These are phyloP conservation scores for Euphorbia lathyris DNA, from an alignment of 345 rosid genomes.

Conservation along the genomic window DNA sequence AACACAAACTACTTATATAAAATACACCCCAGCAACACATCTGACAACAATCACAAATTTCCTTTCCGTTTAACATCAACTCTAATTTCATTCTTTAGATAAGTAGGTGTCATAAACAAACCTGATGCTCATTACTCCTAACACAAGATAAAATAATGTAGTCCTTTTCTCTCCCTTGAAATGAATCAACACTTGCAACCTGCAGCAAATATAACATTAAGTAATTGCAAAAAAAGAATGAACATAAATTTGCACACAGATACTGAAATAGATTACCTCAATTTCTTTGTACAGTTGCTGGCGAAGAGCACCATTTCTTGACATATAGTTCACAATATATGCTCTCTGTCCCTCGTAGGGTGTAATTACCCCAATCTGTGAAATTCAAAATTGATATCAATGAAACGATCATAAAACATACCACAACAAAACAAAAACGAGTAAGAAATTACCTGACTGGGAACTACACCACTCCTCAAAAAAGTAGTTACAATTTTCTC, in stretches of 20 bases:
- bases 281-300: conserved; percentile 99
- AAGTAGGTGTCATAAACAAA: conserved; percentile 23
- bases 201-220: conserved; percentile 24
- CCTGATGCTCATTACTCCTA: conserved; percentile 99
- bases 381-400: conserved; percentile 11
- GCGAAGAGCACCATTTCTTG: conserved; percentile 94
- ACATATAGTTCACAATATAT: conserved; percentile 95
- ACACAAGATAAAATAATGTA: conserved; percentile 98
- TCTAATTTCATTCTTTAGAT: not conserved
- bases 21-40: no score
- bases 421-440: not conserved
- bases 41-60: not conserved
- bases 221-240: conserved; percentile 6
- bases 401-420: not conserved
- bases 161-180: conserved; percentile 99
- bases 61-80: no score
- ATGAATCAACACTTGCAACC: conserved; percentile 99
- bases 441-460: conserved; percentile 62
- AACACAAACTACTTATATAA: no score
- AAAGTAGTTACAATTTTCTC: conserved; percentile 98
- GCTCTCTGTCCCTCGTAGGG: conserved; percentile 99
- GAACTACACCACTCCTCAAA: conserved; percentile 96
- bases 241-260: not conserved
- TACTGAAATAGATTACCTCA: conserved; percentile 54
- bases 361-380: conserved; percentile 95